Evolutionary conservation across 805 yeast species (phyloP).

Genomic region (Candida pseudoglaebosa): DNA sequence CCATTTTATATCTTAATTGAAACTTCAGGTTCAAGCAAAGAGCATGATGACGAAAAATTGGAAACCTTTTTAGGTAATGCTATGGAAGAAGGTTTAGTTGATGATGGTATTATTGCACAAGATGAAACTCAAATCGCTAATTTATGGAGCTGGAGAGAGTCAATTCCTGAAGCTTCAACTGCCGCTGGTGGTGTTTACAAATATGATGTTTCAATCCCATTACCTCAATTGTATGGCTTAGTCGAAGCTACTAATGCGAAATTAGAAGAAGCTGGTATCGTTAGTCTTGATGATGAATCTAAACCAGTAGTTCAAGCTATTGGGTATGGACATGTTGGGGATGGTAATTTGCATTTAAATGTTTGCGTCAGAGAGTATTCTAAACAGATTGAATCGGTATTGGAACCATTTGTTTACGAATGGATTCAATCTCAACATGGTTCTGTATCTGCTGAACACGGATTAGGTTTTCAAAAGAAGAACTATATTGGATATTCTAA

Average conservation of each 20-base stretch:
- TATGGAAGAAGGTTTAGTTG: constrained; percentile 78
- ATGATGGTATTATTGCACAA: constrained; percentile 95
- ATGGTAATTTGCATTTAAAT: constrained; percentile 92
- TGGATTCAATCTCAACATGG: constrained; percentile 74
- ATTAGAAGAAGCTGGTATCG: constrained; percentile 52
- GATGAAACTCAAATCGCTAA: constrained; percentile 82
- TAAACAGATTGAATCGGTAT: constrained; percentile 68
- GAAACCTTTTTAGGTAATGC: constrained; percentile 78
- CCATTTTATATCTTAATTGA: constrained; percentile 92
- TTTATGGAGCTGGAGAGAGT: constrained; percentile 96
- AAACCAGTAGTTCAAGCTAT: constrained; percentile 84
- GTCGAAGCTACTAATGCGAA: constrained; percentile 73
- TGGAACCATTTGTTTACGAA: constrained; percentile 95
- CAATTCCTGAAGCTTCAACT: constrained; percentile 84
- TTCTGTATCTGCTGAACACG: constrained; percentile 96
- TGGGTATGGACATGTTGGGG: constrained; percentile 98
- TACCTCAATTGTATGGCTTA: constrained; percentile 72
- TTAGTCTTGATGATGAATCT: constrained; percentile 55
- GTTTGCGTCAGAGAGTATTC: constrained; percentile 84
- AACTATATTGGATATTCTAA: constrained; percentile 85
- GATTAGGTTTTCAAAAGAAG: constrained; percentile 94
- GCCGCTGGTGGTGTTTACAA: constrained; percentile 92
- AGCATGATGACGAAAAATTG: constrained; percentile 88
- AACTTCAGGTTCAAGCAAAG: constrained; percentile 92
- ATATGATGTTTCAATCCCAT: constrained; percentile 91